Evolutionary conservation across 2,329 filamentous ascomycete genomes (phyloP).

Genomic region (Pseudogymnoascus sp.): DNA sequence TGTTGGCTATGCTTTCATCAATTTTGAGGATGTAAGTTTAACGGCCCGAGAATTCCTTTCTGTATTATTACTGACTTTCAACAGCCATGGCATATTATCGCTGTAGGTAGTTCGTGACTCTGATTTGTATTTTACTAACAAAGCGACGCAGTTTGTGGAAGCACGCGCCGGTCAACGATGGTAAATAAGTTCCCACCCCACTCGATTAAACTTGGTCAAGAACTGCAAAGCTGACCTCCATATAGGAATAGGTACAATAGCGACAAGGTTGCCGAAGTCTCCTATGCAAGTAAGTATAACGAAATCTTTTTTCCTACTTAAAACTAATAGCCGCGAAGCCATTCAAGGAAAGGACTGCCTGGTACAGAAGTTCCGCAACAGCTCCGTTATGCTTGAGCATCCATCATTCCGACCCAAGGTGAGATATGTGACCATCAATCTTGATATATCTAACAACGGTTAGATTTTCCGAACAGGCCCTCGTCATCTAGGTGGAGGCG

Average conservation of each 20-base stretch:
- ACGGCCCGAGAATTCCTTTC: not conserved
- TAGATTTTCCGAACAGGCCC: conserved; percentile 46
- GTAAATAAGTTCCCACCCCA: conserved; percentile 32
- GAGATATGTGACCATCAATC: conserved; percentile 16
- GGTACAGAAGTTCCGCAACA: conserved; percentile 93
- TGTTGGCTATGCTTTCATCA: conserved; percentile 96
- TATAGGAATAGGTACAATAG: conserved; percentile 71
- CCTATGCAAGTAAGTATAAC: conserved; percentile 73
- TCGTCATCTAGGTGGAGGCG: conserved; percentile 47
- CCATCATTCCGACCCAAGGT: conserved; percentile 79
- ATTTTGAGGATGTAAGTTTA: conserved; percentile 68
- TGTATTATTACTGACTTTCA: conserved; percentile 31
- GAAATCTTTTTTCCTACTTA: not conserved
- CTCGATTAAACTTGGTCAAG: not conserved
- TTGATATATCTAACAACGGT: conserved; percentile 40
- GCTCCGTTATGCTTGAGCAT: conserved; percentile 85
- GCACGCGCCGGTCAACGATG: conserved; percentile 64
- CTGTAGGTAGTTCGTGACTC: conserved; percentile 42
- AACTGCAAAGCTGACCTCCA: not conserved
- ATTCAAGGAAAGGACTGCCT: conserved; percentile 90
- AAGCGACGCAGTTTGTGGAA: conserved; percentile 55
- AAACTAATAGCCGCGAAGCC: conserved; percentile 42
- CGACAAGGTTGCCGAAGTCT: conserved; percentile 80
- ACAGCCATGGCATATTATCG: conserved; percentile 64
- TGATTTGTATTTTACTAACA: conserved; percentile 22